Evolutionary conservation across 2,329 filamentous ascomycete species (phyloP).

Genomic region (Anthostomella pinea): DNA sequence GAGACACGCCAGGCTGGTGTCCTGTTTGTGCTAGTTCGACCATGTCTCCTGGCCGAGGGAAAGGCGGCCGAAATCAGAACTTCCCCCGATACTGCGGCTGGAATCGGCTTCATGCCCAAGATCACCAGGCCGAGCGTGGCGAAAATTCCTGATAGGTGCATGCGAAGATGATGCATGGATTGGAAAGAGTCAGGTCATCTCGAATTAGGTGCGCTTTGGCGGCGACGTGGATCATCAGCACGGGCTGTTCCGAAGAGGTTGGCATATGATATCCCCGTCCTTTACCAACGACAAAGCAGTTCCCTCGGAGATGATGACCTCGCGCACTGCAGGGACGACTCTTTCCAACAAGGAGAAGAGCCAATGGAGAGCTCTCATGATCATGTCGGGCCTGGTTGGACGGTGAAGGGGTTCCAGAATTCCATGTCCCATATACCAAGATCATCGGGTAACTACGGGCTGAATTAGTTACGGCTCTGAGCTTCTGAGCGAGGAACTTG

Average conservation of each 20-base stretch:
- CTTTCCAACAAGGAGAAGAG: too few species aligned
- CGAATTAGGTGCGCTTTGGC: slow-evolving; percentile 36
- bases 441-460: slow-evolving; percentile 26
- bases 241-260: too few species aligned
- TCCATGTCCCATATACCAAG: slow-evolving; percentile 30
- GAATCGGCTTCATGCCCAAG: slow-evolving; percentile 38
- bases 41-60: slow-evolving; percentile 41
- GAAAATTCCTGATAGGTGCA: slow-evolving; percentile 42
- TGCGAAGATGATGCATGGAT: slow-evolving; percentile 41
- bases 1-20: slow-evolving; percentile 35
- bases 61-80: slow-evolving; percentile 36
- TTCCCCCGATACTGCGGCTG: slow-evolving; percentile 41
- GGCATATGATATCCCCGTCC: too few species aligned
- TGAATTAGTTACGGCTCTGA: slow-evolving; percentile 9
- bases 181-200: slow-evolving; percentile 43
- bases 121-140: slow-evolving; percentile 41
- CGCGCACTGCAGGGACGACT: too few species aligned
- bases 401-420: slow-evolving; percentile 31
- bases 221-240: too few species aligned
- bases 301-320: too few species aligned
- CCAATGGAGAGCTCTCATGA: not conserved
- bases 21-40: slow-evolving; percentile 43
- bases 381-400: slow-evolving; percentile 15
- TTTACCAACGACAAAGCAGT: too few species aligned
- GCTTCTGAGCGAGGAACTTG: not conserved